phyloP scores from a whole-genome alignment of 345 rosid species.

The Litchi chinensis region DNA sequence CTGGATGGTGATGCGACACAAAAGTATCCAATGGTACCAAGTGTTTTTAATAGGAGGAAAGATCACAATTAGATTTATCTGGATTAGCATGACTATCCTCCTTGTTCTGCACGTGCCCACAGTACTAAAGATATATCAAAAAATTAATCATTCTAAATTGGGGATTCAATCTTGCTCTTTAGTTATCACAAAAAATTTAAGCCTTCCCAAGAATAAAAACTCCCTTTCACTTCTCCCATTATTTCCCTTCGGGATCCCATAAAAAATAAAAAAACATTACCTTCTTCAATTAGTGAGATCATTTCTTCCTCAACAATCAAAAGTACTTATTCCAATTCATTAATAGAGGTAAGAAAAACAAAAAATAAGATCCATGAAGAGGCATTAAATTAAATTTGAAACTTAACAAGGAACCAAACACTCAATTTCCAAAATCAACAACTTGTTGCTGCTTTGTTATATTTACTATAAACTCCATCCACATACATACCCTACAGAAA shows the following conservation, averaged over 20 bases:
- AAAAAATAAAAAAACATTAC: too few species aligned
- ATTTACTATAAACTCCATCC: not conserved
- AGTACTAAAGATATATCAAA: not conserved
- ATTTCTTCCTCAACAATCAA: not conserved
- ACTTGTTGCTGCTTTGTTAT: not conserved
- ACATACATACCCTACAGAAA: not conserved
- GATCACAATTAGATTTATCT: conserved; percentile 1
- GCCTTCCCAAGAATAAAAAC: not conserved
- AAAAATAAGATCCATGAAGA: not conserved
- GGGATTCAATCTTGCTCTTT: not conserved
- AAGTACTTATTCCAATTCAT: not conserved
- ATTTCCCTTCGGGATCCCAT: not conserved
- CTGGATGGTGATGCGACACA: not conserved
- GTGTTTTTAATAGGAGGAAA: not conserved
- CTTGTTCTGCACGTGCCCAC: not conserved
- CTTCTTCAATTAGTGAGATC: not conserved
- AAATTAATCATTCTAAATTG: not conserved
- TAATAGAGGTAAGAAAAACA: not conserved
- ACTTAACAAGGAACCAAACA: not conserved
- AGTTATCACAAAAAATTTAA: not conserved
- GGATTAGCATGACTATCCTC: not conserved
- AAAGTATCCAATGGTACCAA: not conserved
- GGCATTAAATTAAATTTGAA: not conserved
- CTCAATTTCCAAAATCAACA: not conserved
- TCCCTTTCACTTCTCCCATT: not conserved